Evolutionary conservation across 1,284 basidiomycete species (phyloP).

Genomic region (Cutaneotrichosporon sp.): DNA sequence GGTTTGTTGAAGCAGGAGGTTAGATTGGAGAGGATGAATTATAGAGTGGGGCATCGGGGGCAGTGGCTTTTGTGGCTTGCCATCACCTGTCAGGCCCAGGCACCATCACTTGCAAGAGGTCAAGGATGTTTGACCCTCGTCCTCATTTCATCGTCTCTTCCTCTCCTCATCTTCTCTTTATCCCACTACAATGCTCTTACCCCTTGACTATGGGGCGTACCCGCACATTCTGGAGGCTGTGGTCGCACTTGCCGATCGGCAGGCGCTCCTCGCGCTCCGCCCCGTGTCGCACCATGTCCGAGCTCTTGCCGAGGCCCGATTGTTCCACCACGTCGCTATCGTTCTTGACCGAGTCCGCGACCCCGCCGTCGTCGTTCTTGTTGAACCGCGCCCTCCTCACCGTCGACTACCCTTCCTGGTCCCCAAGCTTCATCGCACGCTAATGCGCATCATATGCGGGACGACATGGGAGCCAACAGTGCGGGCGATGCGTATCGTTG

Average conservation of each 20-base stretch:
- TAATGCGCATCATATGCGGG: neutral
- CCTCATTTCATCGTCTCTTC: no score
- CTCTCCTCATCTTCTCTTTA: neutral
- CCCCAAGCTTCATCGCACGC: neutral
- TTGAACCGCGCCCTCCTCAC: neutral
- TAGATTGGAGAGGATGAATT: no score
- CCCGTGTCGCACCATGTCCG: neutral
- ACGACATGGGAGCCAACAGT: neutral
- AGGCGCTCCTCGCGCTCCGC: neutral
- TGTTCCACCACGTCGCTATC: neutral
- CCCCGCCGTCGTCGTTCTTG: neutral
- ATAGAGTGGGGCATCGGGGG: no score
- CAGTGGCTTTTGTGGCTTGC: no score
- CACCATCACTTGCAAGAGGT: no score
- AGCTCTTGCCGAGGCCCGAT: neutral
- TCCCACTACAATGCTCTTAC: neutral
- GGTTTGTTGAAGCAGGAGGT: no score
- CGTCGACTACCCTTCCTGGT: neutral
- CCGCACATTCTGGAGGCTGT: constrained; percentile 1
- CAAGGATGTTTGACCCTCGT: no score
- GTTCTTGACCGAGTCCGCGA: neutral
- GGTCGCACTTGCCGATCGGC: neutral
- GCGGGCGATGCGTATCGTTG: neutral
- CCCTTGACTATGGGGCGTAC: neutral
- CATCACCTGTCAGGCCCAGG: no score